Percentiles rank a stretch among this genome's conserved stretches.
These are phyloP conservation scores for Marsdenia floribunda DNA, from an alignment of 257 asterid species.

Conservation along the genomic window DNA sequence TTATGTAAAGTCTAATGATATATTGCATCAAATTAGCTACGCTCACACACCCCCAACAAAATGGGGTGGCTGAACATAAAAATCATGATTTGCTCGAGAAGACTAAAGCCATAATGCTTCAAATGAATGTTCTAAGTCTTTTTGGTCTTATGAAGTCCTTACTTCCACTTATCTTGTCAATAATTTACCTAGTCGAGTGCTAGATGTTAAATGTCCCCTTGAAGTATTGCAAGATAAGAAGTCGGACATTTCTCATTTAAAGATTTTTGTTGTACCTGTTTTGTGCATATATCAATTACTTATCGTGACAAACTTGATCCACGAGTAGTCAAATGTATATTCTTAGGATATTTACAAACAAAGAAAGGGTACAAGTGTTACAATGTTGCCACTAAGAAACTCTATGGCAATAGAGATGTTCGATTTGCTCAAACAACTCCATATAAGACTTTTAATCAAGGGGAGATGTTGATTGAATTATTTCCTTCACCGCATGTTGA, in stretches of 20 bases:
- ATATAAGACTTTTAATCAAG: background rate
- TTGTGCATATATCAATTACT: background rate
- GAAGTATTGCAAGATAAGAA: background rate
- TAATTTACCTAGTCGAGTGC: background rate
- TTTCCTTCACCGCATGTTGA: background rate
- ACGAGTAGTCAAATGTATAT: background rate
- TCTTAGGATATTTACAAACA: background rate
- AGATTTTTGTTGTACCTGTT: background rate
- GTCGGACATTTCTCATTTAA: background rate
- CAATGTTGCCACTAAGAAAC: background rate
- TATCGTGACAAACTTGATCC: background rate
- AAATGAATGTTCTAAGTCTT: background rate
- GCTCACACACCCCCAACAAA: background rate
- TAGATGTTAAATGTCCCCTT: conserved; percentile 4
- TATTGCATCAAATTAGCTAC: too few relatives aligned
- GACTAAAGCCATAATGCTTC: background rate
- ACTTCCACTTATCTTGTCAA: background rate
- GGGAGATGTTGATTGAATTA: background rate
- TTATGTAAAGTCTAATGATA: too few relatives aligned
- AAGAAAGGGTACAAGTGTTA: too few relatives aligned
- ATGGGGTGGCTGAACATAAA: background rate
- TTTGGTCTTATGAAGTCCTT: conserved; percentile 2
- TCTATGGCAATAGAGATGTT: background rate
- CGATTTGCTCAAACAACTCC: background rate
- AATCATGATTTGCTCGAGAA: conserved; percentile 5